A percentile compares a stretch with the other conserved stretches of the same genome.
These are phyloP conservation scores for Pichia nanzhaoensis DNA, from an alignment of 805 yeast species.

Conservation along the genomic window DNA sequence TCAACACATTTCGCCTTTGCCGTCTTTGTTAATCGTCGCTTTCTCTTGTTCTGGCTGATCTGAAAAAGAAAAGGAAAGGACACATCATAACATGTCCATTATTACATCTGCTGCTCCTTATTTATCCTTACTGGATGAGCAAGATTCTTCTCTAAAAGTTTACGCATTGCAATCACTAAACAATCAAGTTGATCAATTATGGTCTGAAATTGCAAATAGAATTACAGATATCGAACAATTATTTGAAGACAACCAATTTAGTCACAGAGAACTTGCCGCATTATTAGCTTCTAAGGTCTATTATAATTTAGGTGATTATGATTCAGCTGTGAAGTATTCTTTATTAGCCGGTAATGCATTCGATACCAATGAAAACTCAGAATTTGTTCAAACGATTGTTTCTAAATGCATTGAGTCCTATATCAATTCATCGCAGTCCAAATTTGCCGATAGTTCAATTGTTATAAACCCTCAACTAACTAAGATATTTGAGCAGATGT, in stretches of 20 bases:
- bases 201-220: constrained; percentile 96
- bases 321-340: constrained; percentile 82
- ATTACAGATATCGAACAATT: constrained; percentile 84
- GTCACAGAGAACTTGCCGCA: constrained; percentile 75
- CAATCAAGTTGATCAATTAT: constrained; percentile 76
- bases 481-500: constrained; percentile 78
- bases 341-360: constrained; percentile 78
- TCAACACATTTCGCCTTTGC: neutral
- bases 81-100: constrained; percentile 21
- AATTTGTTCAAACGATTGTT: constrained; percentile 88
- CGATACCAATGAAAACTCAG: constrained; percentile 67
- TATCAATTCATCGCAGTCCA: constrained; percentile 53
- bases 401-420: constrained; percentile 87
- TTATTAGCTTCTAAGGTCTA: constrained; percentile 82
- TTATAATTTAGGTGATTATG: constrained; percentile 91
- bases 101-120: constrained; percentile 83
- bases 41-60: too few species aligned
- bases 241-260: constrained; percentile 74
- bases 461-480: constrained; percentile 56
- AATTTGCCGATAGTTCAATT: constrained; percentile 29
- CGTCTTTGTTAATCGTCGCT: neutral
- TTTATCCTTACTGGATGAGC: constrained; percentile 80
- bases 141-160: constrained; percentile 66
- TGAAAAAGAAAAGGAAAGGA: neutral
- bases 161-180: constrained; percentile 83